phyloP scores from a whole-genome alignment of 257 asterid species.

The Solanum piurae region DNA sequence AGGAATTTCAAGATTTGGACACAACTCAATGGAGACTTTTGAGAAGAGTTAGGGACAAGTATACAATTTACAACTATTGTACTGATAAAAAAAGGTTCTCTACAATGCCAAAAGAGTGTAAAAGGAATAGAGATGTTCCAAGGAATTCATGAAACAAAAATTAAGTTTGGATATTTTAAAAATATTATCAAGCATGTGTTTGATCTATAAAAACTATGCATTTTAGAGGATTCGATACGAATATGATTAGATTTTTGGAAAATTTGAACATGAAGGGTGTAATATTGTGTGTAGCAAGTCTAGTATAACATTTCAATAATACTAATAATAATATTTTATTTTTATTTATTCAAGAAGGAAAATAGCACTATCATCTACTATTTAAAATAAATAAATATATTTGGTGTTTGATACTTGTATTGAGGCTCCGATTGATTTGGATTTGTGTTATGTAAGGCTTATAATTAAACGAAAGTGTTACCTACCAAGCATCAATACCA shows the following conservation, averaged over 20 bases:
- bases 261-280: neutral
- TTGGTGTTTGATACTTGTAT: neutral
- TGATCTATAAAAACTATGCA: neutral
- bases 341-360: neutral
- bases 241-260: neutral
- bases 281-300: neutral
- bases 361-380: neutral
- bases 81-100: conserved; percentile 42
- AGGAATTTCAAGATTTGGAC: conserved; percentile 59
- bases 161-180: neutral
- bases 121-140: conserved; percentile 40
- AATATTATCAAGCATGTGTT: neutral
- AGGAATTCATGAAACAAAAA: neutral
- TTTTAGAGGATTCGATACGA: neutral
- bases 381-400: neutral
- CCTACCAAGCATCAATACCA: neutral
- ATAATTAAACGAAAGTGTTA: neutral
- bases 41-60: conserved; percentile 36
- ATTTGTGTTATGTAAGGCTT: neutral
- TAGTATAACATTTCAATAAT: neutral
- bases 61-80: conserved; percentile 72
- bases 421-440: neutral
- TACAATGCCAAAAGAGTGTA: conserved; percentile 42
- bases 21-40: conserved; percentile 39
- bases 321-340: neutral